Evolutionary conservation across 306 rosid species (phyloP).

Genomic region (Boehmeria nivea): DNA sequence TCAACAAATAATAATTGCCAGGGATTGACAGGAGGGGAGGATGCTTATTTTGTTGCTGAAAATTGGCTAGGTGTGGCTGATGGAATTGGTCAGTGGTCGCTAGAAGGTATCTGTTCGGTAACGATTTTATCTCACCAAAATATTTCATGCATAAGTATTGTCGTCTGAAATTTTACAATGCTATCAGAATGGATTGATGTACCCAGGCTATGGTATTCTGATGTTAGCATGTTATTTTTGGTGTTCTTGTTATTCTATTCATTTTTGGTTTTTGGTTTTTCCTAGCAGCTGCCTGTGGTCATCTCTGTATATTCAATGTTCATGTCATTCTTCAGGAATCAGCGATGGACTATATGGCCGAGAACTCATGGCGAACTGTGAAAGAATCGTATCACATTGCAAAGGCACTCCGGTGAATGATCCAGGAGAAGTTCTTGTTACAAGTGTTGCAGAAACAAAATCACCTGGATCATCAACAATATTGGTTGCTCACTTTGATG

Average conservation of each 20-base stretch:
- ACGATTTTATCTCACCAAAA: neutral
- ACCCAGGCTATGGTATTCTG: too few species aligned
- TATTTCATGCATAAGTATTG: too few species aligned
- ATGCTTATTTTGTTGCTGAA: conserved; percentile 56
- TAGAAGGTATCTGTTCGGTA: conserved; percentile 46
- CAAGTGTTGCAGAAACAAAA: conserved; percentile 44
- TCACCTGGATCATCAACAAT: conserved; percentile 53
- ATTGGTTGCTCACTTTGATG: conserved; percentile 64
- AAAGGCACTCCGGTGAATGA: conserved; percentile 28
- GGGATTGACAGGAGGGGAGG: conserved; percentile 67
- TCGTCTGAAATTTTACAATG: neutral
- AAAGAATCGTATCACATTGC: conserved; percentile 33
- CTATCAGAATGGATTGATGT: neutral
- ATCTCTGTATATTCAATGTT: neutral
- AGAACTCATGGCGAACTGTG: conserved; percentile 62
- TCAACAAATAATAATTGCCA: conserved; percentile 52
- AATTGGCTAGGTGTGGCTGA: conserved; percentile 81
- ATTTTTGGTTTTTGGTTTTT: too few species aligned
- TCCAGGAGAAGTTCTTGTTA: conserved; percentile 51
- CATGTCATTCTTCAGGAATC: conserved; percentile 32
- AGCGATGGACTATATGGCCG: conserved; percentile 41
- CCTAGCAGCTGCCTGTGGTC: too few species aligned
- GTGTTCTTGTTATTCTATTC: too few species aligned
- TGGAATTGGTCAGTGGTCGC: conserved; percentile 73
- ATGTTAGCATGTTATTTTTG: too few species aligned